Conservation (phyloP, 495 filamentous ascomycete species). For the Beverwykella pulmonaria region DNA sequence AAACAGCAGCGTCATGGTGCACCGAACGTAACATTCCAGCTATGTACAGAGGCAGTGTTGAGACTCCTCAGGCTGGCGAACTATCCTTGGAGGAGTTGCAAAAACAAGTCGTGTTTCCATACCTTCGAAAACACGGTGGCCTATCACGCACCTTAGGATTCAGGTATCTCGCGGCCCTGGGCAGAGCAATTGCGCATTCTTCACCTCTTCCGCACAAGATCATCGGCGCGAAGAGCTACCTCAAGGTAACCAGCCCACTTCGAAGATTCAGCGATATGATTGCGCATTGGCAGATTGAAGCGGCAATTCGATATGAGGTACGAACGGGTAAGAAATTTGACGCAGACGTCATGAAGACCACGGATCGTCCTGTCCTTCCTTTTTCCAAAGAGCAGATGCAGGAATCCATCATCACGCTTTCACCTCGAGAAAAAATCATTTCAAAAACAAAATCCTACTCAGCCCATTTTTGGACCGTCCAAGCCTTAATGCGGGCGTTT, state of each 20-base stretch:
- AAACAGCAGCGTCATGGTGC: slow-evolving; percentile 74
- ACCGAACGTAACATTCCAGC: slow-evolving; percentile 73
- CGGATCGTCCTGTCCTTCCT: slow-evolving; percentile 52
- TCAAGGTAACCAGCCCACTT: slow-evolving; percentile 82
- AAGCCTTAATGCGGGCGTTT: slow-evolving; percentile 75
- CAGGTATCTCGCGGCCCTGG: slow-evolving; percentile 53
- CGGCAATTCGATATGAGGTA: slow-evolving; percentile 72
- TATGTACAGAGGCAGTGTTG: slow-evolving; percentile 71
- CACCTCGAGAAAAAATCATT: slow-evolving; percentile 52
- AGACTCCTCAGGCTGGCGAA: slow-evolving; percentile 54
- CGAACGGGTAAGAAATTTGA: slow-evolving; percentile 57
- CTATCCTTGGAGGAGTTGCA: slow-evolving; percentile 36
- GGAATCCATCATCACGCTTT: slow-evolving; percentile 53
- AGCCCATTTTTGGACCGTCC: slow-evolving; percentile 62
- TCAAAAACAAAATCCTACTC: slow-evolving; percentile 21
- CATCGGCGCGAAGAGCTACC: slow-evolving; percentile 70
- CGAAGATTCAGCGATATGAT: slow-evolving; percentile 82
- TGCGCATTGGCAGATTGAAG: slow-evolving; percentile 90
- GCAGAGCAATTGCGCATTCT: slow-evolving; percentile 53
- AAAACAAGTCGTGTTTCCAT: slow-evolving; percentile 42
- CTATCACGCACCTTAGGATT: slow-evolving; percentile 35
- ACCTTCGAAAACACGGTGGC: slow-evolving; percentile 37
- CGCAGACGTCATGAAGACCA: slow-evolving; percentile 28
- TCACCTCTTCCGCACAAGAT: slow-evolving; percentile 57
- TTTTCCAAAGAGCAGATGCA: slow-evolving; percentile 64